Evolutionary conservation across 2,329 filamentous ascomycete genomes (phyloP).

Genomic region (Aureobasidium sp.): DNA sequence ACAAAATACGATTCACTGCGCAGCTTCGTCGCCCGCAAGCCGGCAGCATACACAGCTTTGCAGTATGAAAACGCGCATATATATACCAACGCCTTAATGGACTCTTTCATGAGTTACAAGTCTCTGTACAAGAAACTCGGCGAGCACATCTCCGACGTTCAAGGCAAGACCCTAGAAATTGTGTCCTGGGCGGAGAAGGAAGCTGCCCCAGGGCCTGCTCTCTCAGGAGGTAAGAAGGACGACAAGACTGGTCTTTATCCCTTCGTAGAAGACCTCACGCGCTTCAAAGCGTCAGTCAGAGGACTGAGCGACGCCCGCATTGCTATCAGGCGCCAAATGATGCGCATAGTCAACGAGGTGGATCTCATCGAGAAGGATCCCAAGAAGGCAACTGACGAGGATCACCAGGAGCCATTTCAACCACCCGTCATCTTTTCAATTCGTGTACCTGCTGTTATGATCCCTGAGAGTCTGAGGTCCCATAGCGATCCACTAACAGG

Average conservation of each 20-base stretch:
- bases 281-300: neutral
- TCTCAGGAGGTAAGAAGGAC: neutral
- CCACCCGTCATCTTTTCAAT: neutral
- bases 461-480: neutral
- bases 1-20: neutral
- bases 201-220: neutral
- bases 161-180: neutral
- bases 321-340: neutral
- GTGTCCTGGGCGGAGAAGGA: neutral
- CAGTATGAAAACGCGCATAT: neutral
- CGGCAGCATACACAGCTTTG: neutral
- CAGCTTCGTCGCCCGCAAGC: neutral
- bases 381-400: neutral
- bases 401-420: neutral
- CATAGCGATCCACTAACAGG: neutral
- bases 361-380: neutral
- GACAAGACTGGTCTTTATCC: neutral
- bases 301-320: no score
- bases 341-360: neutral
- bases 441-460: neutral
- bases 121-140: neutral
- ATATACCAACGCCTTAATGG: neutral
- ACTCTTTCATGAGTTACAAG: neutral
- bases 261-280: neutral
- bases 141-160: neutral